These are phyloP conservation scores for Euphorbia schlechtendalii DNA, from an alignment of 441 rosid genomes.

Conservation along the genomic window DNA sequence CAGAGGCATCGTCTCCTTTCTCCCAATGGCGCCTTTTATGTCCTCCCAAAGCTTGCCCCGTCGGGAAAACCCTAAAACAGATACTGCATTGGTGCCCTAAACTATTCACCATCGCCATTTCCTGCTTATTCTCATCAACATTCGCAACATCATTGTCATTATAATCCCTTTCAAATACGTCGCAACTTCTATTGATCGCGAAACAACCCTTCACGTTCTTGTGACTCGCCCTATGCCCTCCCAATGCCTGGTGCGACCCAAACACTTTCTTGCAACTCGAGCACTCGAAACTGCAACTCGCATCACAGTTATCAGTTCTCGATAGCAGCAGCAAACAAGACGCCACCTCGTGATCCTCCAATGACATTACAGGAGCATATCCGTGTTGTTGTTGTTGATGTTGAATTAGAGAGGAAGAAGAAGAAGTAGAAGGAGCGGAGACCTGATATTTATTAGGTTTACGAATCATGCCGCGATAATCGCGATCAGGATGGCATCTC, in stretches of 20 bases:
- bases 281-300: conserved; percentile 39
- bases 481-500: conserved; percentile 93
- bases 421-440: conserved; percentile 10
- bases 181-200: conserved; percentile 36
- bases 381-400: conserved; percentile 3
- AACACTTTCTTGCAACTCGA: conserved; percentile 79
- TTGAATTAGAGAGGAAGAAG: background rate
- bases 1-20: conserved; percentile 38
- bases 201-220: conserved; percentile 72
- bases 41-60: conserved; percentile 87
- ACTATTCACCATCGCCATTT: conserved; percentile 17
- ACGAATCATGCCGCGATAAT: conserved; percentile 93
- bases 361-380: conserved; percentile 22
- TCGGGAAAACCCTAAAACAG: conserved; percentile 57
- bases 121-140: background rate
- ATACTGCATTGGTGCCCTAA: conserved; percentile 55
- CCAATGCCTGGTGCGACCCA: conserved; percentile 73
- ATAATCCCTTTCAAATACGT: background rate
- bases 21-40: conserved; percentile 90
- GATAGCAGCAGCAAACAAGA: conserved; percentile 54
- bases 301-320: background rate
- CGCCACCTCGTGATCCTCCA: conserved; percentile 68
- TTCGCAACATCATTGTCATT: conserved; percentile 22
- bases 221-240: conserved; percentile 82
- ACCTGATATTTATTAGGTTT: conserved; percentile 54